phyloP scores from a whole-genome alignment of 2,329 filamentous ascomycete species.

The Cryphonectria japonica region DNA sequence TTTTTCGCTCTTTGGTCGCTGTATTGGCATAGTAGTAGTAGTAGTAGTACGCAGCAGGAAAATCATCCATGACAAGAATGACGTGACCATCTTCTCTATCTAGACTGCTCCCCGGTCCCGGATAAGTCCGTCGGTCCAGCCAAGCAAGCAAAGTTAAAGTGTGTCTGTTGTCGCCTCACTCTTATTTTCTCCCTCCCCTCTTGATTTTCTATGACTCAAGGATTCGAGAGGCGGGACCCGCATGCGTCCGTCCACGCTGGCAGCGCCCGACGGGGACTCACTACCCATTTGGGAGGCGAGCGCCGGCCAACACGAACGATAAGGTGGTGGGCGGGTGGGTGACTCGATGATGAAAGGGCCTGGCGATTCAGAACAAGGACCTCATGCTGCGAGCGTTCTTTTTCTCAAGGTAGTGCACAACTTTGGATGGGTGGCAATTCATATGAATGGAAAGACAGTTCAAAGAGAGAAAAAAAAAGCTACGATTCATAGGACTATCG shows the following conservation, averaged over 20 bases:
- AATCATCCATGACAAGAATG: neutral
- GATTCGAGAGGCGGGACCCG: neutral
- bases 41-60: neutral
- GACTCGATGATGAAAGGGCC: neutral
- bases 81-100: neutral
- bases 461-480: neutral
- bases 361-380: neutral
- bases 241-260: constrained; percentile 3
- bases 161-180: neutral
- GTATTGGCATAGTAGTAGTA: neutral
- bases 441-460: neutral
- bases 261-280: neutral
- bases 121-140: neutral
- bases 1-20: neutral
- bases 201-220: neutral
- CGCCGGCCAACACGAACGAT: neutral
- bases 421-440: neutral
- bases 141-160: neutral
- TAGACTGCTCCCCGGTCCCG: neutral
- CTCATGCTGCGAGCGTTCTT: neutral
- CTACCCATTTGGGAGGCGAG: neutral
- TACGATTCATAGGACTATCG: neutral
- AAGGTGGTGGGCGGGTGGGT: neutral
- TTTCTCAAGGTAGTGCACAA: neutral
- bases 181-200: neutral